Evolutionary conservation across 176 grass and related monocot genomes (phyloP), one percentile per base, ranked within the genome.

Genomic region (Sorghum bicolor): DNA sequence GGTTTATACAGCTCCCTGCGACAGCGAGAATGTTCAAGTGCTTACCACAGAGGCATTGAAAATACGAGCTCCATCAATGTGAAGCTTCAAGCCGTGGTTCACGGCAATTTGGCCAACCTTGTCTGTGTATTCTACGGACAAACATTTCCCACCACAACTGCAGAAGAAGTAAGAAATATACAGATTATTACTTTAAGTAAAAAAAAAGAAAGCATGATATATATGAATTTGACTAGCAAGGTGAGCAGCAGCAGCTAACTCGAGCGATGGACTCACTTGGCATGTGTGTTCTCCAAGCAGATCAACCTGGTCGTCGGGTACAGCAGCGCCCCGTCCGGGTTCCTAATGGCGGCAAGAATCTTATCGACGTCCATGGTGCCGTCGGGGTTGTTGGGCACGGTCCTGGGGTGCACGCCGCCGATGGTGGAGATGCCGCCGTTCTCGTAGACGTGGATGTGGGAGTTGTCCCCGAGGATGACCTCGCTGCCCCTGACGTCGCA

Each of bases 231-330:
- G 12, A 28, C 24, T 28, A 34, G 28, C 22, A 32, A 67, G 36
- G 74, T 29, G 1, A 31, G 22, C 26, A 50, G 7, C 29, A 55
- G 10, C 15, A 9, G 16, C 10, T 6, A 70, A 43, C 2, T 2
- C 12, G 25, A 10, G 34, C 32, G 26, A 86, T 53, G 7, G 26
- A 86, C 93, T 99, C 77, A 99, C 96, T 96, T 99, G 31, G 89
- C 91, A 65, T 99, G 96, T 2, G 93, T 96, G 77, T 99, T 99
- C 86, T 99, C 96, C 83, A 99, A 67, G 93, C 96, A 99, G 84
- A 99, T 96, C 74, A 99, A 20, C 50, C 83, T 84, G 29, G 96
- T 99, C 1, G 96, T 92, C 5, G 93, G 96, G 75, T 96, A 96
- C 67, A 84, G 87, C 48, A 99, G 11, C 17, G 67, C 89, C 8